phyloP scores from a whole-genome alignment of 768 basidiomycete genomes.

The Termitomyces sp. region DNA sequence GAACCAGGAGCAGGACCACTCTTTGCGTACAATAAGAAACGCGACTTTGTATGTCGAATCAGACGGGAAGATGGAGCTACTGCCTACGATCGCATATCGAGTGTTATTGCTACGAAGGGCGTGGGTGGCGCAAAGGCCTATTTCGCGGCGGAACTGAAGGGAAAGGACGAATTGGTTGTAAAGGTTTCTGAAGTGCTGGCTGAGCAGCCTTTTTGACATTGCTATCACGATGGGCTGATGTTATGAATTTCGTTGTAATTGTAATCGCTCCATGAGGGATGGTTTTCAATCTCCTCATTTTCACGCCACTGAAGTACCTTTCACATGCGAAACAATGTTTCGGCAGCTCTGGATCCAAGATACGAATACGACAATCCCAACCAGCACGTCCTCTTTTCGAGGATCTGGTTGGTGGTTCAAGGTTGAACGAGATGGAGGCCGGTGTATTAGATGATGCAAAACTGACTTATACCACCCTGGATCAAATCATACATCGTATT shows the following conservation, averaged over 20 bases:
- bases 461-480: too few species aligned
- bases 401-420: too few species aligned
- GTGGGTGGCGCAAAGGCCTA: conserved; percentile 41
- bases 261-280: neutral
- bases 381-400: too few species aligned
- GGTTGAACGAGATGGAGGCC: too few species aligned
- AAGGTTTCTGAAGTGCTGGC: conserved; percentile 51
- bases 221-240: neutral
- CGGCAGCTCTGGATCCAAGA: too few species aligned
- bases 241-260: neutral
- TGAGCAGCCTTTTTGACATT: conserved; percentile 48
- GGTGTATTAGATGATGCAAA: too few species aligned
- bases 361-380: too few species aligned
- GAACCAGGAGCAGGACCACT: conserved; percentile 15
- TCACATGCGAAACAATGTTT: too few species aligned
- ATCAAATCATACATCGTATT: too few species aligned
- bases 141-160: conserved; percentile 49
- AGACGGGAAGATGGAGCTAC: conserved; percentile 23
- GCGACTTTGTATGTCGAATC: conserved; percentile 48
- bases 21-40: conserved; percentile 50
- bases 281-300: too few species aligned
- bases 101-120: conserved; percentile 33
- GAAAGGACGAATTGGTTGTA: conserved; percentile 42
- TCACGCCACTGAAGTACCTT: too few species aligned
- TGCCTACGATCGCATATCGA: conserved; percentile 38